Conservation (phyloP, 257 asterid genomes). For the Solanum corneliomulleri region DNA sequence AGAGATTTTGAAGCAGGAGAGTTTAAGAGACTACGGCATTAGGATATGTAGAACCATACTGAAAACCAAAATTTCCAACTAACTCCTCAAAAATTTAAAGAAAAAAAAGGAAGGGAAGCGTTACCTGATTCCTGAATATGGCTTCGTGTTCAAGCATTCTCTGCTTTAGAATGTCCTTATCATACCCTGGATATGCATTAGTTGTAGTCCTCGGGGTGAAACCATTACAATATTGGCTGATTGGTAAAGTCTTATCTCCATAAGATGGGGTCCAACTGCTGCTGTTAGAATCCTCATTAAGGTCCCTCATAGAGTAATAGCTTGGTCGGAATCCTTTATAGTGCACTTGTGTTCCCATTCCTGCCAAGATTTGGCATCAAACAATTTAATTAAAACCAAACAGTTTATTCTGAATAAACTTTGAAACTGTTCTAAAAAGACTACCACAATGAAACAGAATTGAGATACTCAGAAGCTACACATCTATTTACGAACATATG, state of each 20-base stretch:
- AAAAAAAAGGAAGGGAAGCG: neutral
- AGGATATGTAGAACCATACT: neutral
- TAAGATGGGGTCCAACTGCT: slow-evolving; percentile 67
- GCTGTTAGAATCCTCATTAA: slow-evolving; percentile 82
- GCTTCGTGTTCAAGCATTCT: slow-evolving; percentile 96
- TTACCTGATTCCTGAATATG: slow-evolving; percentile 77
- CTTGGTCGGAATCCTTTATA: slow-evolving; percentile 63
- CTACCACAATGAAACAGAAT: neutral
- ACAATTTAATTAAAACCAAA: neutral
- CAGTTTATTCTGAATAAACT: neutral
- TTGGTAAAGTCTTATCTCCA: slow-evolving; percentile 42
- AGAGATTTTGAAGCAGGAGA: neutral
- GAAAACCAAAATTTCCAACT: neutral
- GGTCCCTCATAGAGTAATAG: slow-evolving; percentile 77
- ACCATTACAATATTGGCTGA: slow-evolving; percentile 57
- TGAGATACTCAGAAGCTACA: neutral
- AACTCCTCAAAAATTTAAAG: neutral
- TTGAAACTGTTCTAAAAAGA: neutral
- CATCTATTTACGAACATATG: neutral
- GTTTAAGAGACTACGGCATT: neutral
- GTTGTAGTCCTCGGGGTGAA: slow-evolving; percentile 30
- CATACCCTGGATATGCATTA: slow-evolving; percentile 47
- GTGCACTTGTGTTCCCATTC: slow-evolving; percentile 87
- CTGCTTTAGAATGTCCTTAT: slow-evolving; percentile 71
- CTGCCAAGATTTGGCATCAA: slow-evolving; percentile 20